Evolutionary conservation across 371 early-diverging fungal genomes (phyloP).

Genomic region (Rhizopus sp.): DNA sequence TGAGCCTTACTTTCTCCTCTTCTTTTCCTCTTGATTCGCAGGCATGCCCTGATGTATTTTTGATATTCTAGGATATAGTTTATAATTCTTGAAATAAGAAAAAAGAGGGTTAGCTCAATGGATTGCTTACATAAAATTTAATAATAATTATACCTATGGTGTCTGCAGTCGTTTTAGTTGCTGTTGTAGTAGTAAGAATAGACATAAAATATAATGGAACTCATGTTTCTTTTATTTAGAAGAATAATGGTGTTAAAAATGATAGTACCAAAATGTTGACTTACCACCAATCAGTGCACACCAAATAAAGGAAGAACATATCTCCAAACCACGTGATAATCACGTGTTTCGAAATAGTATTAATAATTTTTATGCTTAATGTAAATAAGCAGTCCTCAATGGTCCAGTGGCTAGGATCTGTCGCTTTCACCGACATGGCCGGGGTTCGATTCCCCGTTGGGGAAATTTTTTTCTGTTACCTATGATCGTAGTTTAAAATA

Average conservation of each 20-base stretch:
- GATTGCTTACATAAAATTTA: neutral
- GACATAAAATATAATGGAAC: too few relatives aligned
- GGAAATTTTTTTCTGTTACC: slow-evolving; percentile 28
- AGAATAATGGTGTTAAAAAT: too few relatives aligned
- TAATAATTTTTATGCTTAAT: too few relatives aligned
- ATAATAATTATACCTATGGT: neutral
- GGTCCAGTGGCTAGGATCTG: slow-evolving; percentile 57
- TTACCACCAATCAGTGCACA: too few relatives aligned
- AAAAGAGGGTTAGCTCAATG: neutral
- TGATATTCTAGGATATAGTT: slow-evolving; percentile 3
- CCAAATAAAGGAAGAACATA: too few relatives aligned
- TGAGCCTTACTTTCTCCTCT: neutral
- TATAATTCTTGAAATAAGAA: neutral
- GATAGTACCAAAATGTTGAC: too few relatives aligned
- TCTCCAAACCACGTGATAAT: too few relatives aligned
- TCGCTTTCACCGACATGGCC: slow-evolving; percentile 53
- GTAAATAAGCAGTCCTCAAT: slow-evolving; percentile 31
- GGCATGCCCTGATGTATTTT: slow-evolving; percentile 1
- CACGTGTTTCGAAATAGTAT: too few relatives aligned
- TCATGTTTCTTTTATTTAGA: too few relatives aligned
- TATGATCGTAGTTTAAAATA: too few relatives aligned
- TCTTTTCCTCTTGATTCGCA: slow-evolving; percentile 1
- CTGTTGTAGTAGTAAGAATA: too few relatives aligned
- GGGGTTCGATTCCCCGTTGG: slow-evolving; percentile 56
- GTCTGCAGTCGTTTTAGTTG: too few relatives aligned